These are phyloP conservation scores for Fusarium nygamai DNA, from an alignment of 2,329 filamentous ascomycete species.

Conservation along the genomic window DNA sequence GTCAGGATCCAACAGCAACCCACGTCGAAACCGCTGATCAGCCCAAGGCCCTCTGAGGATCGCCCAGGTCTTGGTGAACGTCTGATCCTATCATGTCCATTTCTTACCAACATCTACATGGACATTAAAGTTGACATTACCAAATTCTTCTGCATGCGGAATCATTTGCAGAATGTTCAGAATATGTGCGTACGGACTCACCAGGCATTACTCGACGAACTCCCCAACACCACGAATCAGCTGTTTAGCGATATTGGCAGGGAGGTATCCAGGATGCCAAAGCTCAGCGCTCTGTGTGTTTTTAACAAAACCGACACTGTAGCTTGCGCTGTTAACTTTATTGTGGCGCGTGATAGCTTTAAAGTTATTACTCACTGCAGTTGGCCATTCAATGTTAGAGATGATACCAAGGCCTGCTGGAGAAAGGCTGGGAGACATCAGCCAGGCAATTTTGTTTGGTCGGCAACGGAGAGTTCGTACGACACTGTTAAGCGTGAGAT, in stretches of 20 bases:
- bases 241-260: background rate
- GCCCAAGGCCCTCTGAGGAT: accelerated
- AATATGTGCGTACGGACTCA: background rate
- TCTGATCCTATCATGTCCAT: background rate
- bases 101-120: background rate
- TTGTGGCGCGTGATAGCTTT: background rate
- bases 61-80: background rate
- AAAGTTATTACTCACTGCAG: background rate
- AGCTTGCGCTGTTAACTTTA: background rate
- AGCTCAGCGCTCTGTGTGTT: background rate
- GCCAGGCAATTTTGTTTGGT: background rate
- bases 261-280: background rate
- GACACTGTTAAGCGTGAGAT: background rate
- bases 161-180: background rate
- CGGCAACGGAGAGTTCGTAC: background rate
- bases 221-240: background rate
- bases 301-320: background rate
- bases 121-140: background rate
- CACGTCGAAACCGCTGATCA: background rate
- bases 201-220: background rate
- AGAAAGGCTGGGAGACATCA: background rate
- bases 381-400: background rate
- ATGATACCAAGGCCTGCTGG: background rate
- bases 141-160: background rate
- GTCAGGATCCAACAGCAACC: background rate